phyloP scores from a whole-genome alignment of 169 alveolate genomes.

The Plasmodium gallinaceum region DNA sequence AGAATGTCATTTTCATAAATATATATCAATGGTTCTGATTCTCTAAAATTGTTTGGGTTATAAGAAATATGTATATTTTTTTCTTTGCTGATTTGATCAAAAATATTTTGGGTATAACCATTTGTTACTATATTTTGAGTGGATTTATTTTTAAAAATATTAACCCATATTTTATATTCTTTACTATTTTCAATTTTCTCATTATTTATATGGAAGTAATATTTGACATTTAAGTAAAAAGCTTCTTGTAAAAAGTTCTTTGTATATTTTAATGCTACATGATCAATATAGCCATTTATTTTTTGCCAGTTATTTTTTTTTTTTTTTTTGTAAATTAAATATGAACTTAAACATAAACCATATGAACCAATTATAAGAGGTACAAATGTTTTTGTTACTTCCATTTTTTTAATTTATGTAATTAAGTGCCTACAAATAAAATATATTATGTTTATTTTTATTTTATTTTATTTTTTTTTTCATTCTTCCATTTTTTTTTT shows the following conservation, averaged over 20 bases:
- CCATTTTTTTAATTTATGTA: slow-evolving; percentile 30
- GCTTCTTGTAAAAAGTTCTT: slow-evolving; percentile 28
- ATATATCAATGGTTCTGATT: slow-evolving; percentile 72
- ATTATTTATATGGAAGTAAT: slow-evolving; percentile 49
- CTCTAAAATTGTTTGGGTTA: slow-evolving; percentile 31
- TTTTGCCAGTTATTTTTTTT: slow-evolving; percentile 48
- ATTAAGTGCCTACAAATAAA: not conserved
- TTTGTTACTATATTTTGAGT: slow-evolving; percentile 7
- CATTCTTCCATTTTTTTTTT: not conserved
- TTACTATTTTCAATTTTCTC: slow-evolving; percentile 38
- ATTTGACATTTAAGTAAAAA: slow-evolving; percentile 28
- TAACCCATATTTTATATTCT: slow-evolving; percentile 43
- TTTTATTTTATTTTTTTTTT: not conserved
- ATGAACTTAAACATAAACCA: slow-evolving; percentile 57
- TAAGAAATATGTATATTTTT: slow-evolving; percentile 45
- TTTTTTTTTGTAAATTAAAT: slow-evolving; percentile 35
- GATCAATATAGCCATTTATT: slow-evolving; percentile 45
- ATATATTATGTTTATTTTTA: not conserved
- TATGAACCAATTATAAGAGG: slow-evolving; percentile 63
- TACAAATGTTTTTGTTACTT: slow-evolving; percentile 20
- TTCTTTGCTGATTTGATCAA: slow-evolving; percentile 53
- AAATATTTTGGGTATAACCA: slow-evolving; percentile 63
- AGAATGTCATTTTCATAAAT: slow-evolving; percentile 46
- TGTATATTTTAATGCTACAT: slow-evolving; percentile 42
- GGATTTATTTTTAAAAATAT: not conserved